Conservation (phyloP, 345 rosid species). For the Rhizophora apiculata region DNA sequence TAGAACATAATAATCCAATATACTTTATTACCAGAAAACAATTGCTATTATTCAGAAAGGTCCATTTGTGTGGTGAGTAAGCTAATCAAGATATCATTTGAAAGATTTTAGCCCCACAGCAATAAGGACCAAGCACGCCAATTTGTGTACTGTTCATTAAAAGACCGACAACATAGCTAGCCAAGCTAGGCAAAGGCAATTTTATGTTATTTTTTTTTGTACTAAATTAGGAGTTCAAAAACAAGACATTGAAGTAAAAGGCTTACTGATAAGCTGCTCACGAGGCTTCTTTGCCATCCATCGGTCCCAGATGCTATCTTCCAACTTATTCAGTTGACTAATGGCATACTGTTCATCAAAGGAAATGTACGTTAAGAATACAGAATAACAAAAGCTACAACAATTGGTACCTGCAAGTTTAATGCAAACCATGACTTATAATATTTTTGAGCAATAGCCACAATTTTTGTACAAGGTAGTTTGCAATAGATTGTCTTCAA, state of each 20-base stretch:
- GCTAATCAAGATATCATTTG: no score
- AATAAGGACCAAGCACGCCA: no score
- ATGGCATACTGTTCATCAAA: conserved; percentile 71
- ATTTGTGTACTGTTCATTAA: no score
- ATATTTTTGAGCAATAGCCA: background rate
- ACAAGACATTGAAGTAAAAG: conserved; percentile 11
- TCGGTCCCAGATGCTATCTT: conserved; percentile 86
- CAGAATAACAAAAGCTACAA: background rate
- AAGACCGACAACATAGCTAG: no score
- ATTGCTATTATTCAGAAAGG: background rate
- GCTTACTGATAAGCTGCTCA: conserved; percentile 63
- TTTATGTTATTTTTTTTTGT: no score
- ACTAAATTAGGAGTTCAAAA: background rate
- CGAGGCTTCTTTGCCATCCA: conserved; percentile 67
- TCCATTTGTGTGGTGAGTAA: no score
- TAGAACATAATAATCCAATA: background rate
- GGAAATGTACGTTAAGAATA: background rate
- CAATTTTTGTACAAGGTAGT: no score
- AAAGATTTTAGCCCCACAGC: no score
- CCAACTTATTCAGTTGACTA: conserved; percentile 87
- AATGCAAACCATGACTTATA: background rate
- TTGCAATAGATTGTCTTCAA: no score
- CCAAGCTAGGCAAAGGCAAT: no score
- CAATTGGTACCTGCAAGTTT: background rate
- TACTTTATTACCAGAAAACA: background rate